These are phyloP conservation scores for Saprolegnia parasitica DNA, from an alignment of 352 stramenopile genomes.

Conservation along the genomic window DNA sequence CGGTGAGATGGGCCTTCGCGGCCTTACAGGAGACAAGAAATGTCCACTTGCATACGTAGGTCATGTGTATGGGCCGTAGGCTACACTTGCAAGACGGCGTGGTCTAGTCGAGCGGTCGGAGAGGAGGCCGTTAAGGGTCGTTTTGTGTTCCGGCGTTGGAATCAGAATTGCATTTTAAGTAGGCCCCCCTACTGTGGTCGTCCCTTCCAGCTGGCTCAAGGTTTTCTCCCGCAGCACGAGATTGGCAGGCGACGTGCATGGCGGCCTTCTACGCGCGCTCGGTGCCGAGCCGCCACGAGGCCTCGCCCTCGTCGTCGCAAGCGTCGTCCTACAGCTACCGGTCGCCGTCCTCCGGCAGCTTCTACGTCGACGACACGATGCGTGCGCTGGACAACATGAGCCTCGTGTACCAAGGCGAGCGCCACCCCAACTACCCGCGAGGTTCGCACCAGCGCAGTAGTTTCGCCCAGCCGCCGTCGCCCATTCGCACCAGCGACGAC, in stretches of 20 bases:
- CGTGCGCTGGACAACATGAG: slow-evolving; percentile 2
- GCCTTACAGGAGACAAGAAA: too few relatives aligned
- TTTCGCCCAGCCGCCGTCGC: neutral
- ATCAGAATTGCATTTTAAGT: too few relatives aligned
- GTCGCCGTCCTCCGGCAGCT: neutral
- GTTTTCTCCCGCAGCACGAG: neutral
- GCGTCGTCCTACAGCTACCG: neutral
- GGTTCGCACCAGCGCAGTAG: neutral
- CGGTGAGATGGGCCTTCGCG: too few relatives aligned
- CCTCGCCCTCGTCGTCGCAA: neutral
- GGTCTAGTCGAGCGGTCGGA: too few relatives aligned
- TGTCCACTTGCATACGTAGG: too few relatives aligned
- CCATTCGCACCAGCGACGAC: neutral
- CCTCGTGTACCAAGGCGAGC: slow-evolving; percentile 1
- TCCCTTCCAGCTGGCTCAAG: neutral
- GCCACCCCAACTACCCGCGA: slow-evolving; percentile 9
- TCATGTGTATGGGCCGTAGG: too few relatives aligned
- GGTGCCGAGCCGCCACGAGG: too few relatives aligned
- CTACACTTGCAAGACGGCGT: too few relatives aligned
- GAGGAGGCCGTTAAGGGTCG: neutral
- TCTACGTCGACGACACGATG: slow-evolving; percentile 2
- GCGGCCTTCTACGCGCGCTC: neutral
- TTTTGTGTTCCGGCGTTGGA: neutral
- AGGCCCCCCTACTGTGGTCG: too few relatives aligned
- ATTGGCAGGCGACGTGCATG: neutral